phyloP scores from a whole-genome alignment of 345 rosid species.

The Eucalyptus urophylla region DNA sequence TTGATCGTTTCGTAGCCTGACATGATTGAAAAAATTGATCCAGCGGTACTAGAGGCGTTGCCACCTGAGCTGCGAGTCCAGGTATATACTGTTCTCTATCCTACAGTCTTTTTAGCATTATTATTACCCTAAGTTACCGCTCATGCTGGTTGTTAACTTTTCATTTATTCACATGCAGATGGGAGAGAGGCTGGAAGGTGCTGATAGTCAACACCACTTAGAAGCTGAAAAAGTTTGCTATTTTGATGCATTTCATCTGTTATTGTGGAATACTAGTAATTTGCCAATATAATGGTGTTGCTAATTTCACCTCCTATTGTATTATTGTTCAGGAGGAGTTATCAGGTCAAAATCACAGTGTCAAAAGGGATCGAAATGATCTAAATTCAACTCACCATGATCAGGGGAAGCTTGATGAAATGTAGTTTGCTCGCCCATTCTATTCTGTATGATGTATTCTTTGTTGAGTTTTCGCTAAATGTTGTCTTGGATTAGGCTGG shows the following conservation, averaged over 20 bases:
- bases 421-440: slow-evolving; percentile 20
- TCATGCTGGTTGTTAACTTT: background rate
- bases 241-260: background rate
- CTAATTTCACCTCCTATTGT: background rate
- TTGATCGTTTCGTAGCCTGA: slow-evolving; percentile 27
- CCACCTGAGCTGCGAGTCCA: slow-evolving; percentile 84
- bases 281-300: background rate
- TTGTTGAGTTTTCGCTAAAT: slow-evolving; percentile 4
- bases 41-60: slow-evolving; percentile 69
- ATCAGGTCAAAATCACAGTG: background rate
- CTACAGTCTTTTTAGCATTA: background rate
- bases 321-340: background rate
- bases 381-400: slow-evolving; percentile 1
- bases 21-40: slow-evolving; percentile 51
- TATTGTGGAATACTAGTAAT: background rate
- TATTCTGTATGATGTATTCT: background rate
- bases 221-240: background rate
- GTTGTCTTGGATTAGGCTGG: slow-evolving; percentile 34
- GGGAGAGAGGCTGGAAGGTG: background rate
- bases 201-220: background rate
- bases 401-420: slow-evolving; percentile 56
- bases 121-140: background rate
- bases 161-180: background rate
- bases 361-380: background rate
- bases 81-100: slow-evolving; percentile 11